phyloP scores from a whole-genome alignment of 1,139 yeast species.

The Arxiozyma slooffiae region DNA sequence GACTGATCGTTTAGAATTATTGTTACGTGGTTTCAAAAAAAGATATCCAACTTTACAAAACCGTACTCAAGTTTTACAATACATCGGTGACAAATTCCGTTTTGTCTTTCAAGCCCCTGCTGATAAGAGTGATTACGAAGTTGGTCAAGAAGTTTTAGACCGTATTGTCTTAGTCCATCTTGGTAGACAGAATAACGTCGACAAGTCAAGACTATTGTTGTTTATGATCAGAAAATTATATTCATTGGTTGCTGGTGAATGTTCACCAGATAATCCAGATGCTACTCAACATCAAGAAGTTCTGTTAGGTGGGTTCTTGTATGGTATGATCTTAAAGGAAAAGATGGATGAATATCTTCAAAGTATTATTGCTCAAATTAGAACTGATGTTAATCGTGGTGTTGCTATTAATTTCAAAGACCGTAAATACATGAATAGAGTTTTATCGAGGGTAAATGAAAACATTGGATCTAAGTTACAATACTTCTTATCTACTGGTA shows the following conservation, averaged over 20 bases:
- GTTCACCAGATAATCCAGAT: slow-evolving; percentile 97
- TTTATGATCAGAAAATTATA: slow-evolving; percentile 95
- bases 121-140: slow-evolving; percentile 80
- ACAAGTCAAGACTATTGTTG: slow-evolving; percentile 75
- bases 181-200: slow-evolving; percentile 42
- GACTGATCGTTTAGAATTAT: slow-evolving; percentile 93
- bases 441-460: slow-evolving; percentile 73
- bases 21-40: slow-evolving; percentile 76
- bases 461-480: slow-evolving; percentile 92
- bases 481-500: slow-evolving; percentile 93
- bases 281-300: slow-evolving; percentile 99
- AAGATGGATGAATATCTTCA: slow-evolving; percentile 88
- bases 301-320: slow-evolving; percentile 86
- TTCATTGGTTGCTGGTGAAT: slow-evolving; percentile 91
- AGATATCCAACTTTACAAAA: slow-evolving; percentile 57
- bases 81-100: slow-evolving; percentile 91
- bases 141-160: slow-evolving; percentile 73
- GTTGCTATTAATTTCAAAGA: slow-evolving; percentile 77
- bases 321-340: slow-evolving; percentile 94
- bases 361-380: slow-evolving; percentile 61
- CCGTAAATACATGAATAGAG: slow-evolving; percentile 70
- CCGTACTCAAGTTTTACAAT: slow-evolving; percentile 81
- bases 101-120: slow-evolving; percentile 85
- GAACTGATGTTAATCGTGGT: slow-evolving; percentile 73
- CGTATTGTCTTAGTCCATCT: slow-evolving; percentile 88